Conservation (phyloP, 2,329 filamentous ascomycete genomes). For the Trichoderma semiorbis region DNA sequence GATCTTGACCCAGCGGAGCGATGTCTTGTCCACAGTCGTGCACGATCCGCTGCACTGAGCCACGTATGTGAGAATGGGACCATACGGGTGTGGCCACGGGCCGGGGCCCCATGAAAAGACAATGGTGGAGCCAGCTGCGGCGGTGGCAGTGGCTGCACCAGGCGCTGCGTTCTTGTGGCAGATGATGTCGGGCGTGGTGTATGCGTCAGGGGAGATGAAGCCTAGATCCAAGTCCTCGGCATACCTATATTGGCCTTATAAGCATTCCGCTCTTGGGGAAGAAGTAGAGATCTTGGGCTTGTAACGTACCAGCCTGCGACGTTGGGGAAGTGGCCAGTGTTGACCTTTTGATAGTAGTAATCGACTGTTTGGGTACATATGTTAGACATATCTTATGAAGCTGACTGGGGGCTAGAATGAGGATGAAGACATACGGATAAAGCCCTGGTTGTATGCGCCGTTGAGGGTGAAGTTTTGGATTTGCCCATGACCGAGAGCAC, state of each 20-base stretch:
- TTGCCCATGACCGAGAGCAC: conserved; percentile 5
- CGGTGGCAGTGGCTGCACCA: conserved; percentile 38
- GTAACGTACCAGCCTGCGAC: conserved; percentile 10
- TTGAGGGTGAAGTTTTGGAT: conserved; percentile 6
- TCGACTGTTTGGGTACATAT: not conserved
- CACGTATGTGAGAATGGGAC: conserved; percentile 46
- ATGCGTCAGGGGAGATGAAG: conserved; percentile 47
- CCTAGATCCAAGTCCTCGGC: conserved; percentile 26
- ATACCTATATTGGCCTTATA: not conserved
- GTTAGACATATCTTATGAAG: not conserved
- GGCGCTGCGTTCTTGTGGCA: conserved; percentile 45
- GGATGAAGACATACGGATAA: not conserved
- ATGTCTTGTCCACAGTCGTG: conserved; percentile 38
- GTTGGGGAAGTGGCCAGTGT: conserved; percentile 9
- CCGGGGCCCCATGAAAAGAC: conserved; percentile 48
- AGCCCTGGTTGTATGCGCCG: conserved; percentile 10
- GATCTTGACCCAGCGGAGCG: conserved; percentile 47
- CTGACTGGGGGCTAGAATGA: not conserved
- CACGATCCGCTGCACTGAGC: conserved; percentile 43
- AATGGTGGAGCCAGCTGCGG: conserved; percentile 44
- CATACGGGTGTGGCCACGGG: conserved; percentile 45
- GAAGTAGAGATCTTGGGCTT: not conserved
- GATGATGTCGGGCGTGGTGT: conserved; percentile 43
- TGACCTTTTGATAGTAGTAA: conserved; percentile 13
- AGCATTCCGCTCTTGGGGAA: not conserved